phyloP scores from a whole-genome alignment of 2,329 filamentous ascomycete genomes.

The Onygenales sp. region DNA sequence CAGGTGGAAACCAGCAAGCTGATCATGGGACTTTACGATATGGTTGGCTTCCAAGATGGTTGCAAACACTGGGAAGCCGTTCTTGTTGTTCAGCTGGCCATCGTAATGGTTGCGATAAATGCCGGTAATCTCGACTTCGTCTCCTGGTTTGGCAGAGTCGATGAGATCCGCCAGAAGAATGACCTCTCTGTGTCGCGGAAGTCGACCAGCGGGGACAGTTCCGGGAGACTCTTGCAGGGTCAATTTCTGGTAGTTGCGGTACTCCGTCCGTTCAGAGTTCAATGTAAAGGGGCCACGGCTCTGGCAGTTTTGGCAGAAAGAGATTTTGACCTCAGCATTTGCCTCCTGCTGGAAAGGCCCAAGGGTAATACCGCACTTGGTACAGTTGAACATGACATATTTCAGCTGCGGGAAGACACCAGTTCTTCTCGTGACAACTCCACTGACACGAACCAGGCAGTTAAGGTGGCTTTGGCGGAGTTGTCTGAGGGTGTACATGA shows the following conservation, averaged over 20 bases:
- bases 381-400: constrained; percentile 96
- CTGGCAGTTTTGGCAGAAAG: constrained; percentile 93
- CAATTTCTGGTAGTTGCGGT: constrained; percentile 96
- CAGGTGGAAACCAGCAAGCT: constrained; percentile 89
- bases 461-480: constrained; percentile 93
- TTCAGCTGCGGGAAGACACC: constrained; percentile 97
- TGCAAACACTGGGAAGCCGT: constrained; percentile 96
- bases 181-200: constrained; percentile 87
- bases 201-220: constrained; percentile 87
- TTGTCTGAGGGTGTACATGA: constrained; percentile 90
- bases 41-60: constrained; percentile 97
- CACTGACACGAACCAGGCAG: constrained; percentile 85
- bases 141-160: constrained; percentile 90
- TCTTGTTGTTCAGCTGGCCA: constrained; percentile 94
- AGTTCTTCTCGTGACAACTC: constrained; percentile 86
- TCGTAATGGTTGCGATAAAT: constrained; percentile 98
- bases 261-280: constrained; percentile 95
- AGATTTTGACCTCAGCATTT: constrained; percentile 90
- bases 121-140: constrained; percentile 94
- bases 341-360: constrained; percentile 97
- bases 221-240: constrained; percentile 95
- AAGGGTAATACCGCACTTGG: constrained; percentile 81
- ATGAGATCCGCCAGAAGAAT: constrained; percentile 96
- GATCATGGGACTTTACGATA: constrained; percentile 91
- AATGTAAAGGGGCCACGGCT: constrained; percentile 88